Evolutionary conservation across 2,329 filamentous ascomycete genomes (phyloP).

Genomic region (Phyllosticta ampelicida): DNA sequence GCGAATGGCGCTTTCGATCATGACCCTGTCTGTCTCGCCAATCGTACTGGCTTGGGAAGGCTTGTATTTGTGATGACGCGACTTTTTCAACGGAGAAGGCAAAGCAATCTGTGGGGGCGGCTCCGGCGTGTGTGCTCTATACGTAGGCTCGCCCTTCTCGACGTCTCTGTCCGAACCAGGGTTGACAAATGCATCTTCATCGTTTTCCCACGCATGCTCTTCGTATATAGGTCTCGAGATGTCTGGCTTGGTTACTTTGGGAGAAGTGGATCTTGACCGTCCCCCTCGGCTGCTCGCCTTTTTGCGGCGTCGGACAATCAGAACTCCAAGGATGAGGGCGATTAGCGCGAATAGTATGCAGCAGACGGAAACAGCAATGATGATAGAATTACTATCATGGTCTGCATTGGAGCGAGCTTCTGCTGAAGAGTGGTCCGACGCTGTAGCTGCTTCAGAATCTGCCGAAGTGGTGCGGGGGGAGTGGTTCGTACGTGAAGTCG

Average conservation of each 20-base stretch:
- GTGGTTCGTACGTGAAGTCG: conserved; percentile 3
- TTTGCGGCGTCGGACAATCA: conserved; percentile 17
- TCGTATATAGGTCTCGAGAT: conserved; percentile 34
- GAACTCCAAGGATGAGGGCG: conserved; percentile 11
- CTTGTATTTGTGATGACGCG: conserved; percentile 15
- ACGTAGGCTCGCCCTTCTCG: conserved; percentile 24
- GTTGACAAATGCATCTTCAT: conserved; percentile 11
- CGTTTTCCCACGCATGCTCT: conserved; percentile 19
- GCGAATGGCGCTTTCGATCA: conserved; percentile 25
- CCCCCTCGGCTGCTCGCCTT: conserved; percentile 12
- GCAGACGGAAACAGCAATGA: conserved; percentile 15
- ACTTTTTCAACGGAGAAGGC: conserved; percentile 6
- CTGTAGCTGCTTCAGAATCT: conserved; percentile 16
- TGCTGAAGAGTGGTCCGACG: conserved; percentile 11
- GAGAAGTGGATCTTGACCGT: not conserved
- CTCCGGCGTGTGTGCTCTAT: conserved; percentile 18
- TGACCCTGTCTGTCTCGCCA: conserved; percentile 25
- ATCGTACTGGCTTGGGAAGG: conserved; percentile 30
- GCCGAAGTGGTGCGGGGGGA: conserved; percentile 13
- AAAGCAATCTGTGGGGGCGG: conserved; percentile 24
- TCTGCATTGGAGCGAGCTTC: not conserved
- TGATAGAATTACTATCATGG: not conserved
- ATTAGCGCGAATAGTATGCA: conserved; percentile 21
- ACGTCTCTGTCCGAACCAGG: conserved; percentile 23
- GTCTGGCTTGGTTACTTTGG: conserved; percentile 16